A percentile compares a stretch with the other conserved stretches of the same genome.
phyloP scores from a whole-genome alignment of 495 filamentous ascomycete species.

The Neurospora sp. region DNA sequence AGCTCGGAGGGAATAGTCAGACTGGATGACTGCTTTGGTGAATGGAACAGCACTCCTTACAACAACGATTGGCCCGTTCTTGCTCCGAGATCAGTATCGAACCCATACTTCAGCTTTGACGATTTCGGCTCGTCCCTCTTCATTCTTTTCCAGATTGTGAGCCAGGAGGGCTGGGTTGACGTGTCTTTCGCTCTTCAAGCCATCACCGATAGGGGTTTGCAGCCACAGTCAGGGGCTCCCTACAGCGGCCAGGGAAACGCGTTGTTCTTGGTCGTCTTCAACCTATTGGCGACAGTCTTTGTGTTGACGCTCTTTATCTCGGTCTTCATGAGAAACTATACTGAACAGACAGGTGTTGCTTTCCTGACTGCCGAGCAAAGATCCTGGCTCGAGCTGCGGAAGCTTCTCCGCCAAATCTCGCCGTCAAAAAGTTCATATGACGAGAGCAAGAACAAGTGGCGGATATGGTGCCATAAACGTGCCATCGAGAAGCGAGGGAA shows the following conservation, averaged over 20 bases:
- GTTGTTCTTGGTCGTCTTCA: constrained; percentile 92
- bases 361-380: constrained; percentile 94
- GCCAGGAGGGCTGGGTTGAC: constrained; percentile 93
- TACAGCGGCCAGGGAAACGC: constrained; percentile 64
- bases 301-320: constrained; percentile 96
- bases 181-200: constrained; percentile 76
- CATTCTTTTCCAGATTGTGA: constrained; percentile 98
- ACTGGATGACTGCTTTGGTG: constrained; percentile 68
- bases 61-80: constrained; percentile 65
- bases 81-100: constrained; percentile 67
- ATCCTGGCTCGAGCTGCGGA: constrained; percentile 92
- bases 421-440: constrained; percentile 81
- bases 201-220: constrained; percentile 64
- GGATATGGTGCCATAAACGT: constrained; percentile 86
- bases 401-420: constrained; percentile 84
- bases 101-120: constrained; percentile 87
- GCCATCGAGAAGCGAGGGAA: constrained; percentile 89
- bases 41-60: constrained; percentile 67
- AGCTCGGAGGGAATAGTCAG: constrained; percentile 34
- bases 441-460: constrained; percentile 63
- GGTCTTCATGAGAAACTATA: constrained; percentile 99
- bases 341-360: constrained; percentile 94
- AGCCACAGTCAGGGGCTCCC: constrained; percentile 51
- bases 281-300: constrained; percentile 93
- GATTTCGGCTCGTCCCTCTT: constrained; percentile 86